Evolutionary conservation across 2,329 filamentous ascomycete species (phyloP).

Genomic region (Fusarium neocosmosporiellum): DNA sequence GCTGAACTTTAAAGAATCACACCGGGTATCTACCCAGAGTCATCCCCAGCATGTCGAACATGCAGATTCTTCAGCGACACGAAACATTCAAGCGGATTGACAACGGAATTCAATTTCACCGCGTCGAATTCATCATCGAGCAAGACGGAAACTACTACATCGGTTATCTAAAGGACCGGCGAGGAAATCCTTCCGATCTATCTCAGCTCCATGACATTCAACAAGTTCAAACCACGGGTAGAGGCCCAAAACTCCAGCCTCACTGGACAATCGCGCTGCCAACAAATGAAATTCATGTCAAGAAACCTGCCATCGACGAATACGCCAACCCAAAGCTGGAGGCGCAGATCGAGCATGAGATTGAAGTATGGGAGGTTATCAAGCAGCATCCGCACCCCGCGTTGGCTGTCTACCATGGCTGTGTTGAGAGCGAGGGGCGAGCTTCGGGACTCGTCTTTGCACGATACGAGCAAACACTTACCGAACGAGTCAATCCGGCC

Average conservation of each 20-base stretch:
- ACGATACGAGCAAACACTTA: neutral
- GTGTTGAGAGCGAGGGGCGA: neutral
- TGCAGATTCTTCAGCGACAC: neutral
- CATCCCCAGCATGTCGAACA: neutral
- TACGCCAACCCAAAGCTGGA: neutral
- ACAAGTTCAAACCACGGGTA: neutral
- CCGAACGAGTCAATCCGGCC: neutral
- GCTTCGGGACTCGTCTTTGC: neutral
- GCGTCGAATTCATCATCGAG: neutral
- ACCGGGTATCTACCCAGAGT: neutral
- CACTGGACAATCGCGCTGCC: neutral
- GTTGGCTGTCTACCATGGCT: constrained; percentile 1
- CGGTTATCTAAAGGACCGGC: neutral
- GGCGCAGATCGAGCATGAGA: neutral
- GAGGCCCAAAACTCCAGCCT: neutral
- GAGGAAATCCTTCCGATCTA: neutral
- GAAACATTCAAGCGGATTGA: neutral
- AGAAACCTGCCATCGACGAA: neutral
- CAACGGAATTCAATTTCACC: neutral
- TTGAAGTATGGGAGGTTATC: neutral
- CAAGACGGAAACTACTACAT: neutral
- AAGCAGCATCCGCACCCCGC: neutral
- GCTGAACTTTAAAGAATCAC: no score
- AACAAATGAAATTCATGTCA: neutral
- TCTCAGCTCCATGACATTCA: neutral